Percentiles rank a stretch among this genome's conserved stretches.
phyloP scores from a whole-genome alignment of 2,329 filamentous ascomycete species.

The Leptodontidium sp. region DNA sequence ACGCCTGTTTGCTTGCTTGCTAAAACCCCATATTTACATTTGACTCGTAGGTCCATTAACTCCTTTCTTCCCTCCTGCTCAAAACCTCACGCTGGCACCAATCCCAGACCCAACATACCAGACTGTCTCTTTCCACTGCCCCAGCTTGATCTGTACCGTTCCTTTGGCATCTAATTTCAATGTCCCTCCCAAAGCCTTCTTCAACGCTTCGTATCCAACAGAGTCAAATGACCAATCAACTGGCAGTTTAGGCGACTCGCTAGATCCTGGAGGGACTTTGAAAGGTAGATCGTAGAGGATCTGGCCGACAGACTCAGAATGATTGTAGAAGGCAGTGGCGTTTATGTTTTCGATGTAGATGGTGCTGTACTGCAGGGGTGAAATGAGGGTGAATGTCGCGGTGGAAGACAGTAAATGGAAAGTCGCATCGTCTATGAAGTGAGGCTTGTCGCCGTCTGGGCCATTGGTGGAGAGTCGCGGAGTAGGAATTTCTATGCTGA shows the following conservation, averaged over 20 bases:
- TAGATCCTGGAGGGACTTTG: slow-evolving; percentile 76
- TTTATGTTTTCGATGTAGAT: slow-evolving; percentile 82
- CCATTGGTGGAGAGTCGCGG: slow-evolving; percentile 71
- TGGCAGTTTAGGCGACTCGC: slow-evolving; percentile 77
- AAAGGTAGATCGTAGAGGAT: slow-evolving; percentile 82
- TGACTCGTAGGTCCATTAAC: slow-evolving; percentile 7
- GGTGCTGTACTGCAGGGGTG: slow-evolving; percentile 76
- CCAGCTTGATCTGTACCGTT: slow-evolving; percentile 76
- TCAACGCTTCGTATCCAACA: slow-evolving; percentile 84
- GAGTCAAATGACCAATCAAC: slow-evolving; percentile 81
- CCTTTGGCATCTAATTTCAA: slow-evolving; percentile 83
- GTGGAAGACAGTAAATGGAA: slow-evolving; percentile 89
- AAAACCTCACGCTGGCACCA: slow-evolving; percentile 66
- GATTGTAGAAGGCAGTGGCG: slow-evolving; percentile 86
- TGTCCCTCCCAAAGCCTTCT: slow-evolving; percentile 79
- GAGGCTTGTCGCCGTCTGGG: slow-evolving; percentile 54
- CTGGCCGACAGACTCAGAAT: slow-evolving; percentile 77
- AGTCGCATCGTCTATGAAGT: slow-evolving; percentile 86
- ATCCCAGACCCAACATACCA: slow-evolving; percentile 76
- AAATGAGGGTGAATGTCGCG: slow-evolving; percentile 83
- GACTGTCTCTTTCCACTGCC: slow-evolving; percentile 76
- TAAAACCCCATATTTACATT: slow-evolving; percentile 15
- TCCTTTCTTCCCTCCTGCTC: slow-evolving; percentile 13
- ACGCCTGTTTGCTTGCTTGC: slow-evolving; percentile 14
- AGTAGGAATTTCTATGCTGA: slow-evolving; percentile 75